These are phyloP conservation scores for Cladosporium cucumerinum DNA, from an alignment of 2,329 filamentous ascomycete genomes.

Conservation along the genomic window DNA sequence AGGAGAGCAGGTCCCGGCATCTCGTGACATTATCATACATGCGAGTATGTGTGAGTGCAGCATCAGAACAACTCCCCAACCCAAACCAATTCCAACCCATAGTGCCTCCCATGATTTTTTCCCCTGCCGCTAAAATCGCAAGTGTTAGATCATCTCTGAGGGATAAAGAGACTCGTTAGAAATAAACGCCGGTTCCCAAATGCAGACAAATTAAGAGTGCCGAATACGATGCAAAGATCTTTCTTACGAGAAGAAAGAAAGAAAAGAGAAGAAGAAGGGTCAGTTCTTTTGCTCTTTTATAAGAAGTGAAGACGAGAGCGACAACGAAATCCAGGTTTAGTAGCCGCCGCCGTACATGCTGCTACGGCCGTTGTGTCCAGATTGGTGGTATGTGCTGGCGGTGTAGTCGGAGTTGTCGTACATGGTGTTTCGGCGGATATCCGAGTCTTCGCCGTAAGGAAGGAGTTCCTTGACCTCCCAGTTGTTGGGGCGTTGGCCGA, in stretches of 20 bases:
- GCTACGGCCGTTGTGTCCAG: slow-evolving; percentile 20
- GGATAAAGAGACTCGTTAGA: slow-evolving; percentile 1
- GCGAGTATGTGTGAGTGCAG: background rate
- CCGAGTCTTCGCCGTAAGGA: slow-evolving; percentile 71
- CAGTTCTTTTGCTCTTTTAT: background rate
- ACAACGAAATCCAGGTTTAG: slow-evolving; percentile 13
- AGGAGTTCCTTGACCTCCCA: slow-evolving; percentile 93
- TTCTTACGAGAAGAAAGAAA: slow-evolving; percentile 7
- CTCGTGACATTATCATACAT: slow-evolving; percentile 1
- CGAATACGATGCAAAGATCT: slow-evolving; percentile 40
- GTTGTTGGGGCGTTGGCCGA: slow-evolving; percentile 90
- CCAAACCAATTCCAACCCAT: background rate
- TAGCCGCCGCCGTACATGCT: slow-evolving; percentile 15
- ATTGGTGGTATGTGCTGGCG: slow-evolving; percentile 42
- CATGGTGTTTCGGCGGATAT: slow-evolving; percentile 64
- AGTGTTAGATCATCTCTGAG: background rate
- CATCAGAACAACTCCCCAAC: background rate
- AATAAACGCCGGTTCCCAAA: background rate
- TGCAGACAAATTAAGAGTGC: slow-evolving; percentile 80
- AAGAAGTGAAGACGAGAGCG: slow-evolving; percentile 13
- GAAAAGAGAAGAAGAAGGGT: slow-evolving; percentile 60
- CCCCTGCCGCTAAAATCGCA: background rate
- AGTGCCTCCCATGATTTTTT: background rate
- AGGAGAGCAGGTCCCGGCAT: background rate
- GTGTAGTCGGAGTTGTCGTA: slow-evolving; percentile 67